Conservation (phyloP, 78 protist species). For the Speleostelium caveatum region DNA sequence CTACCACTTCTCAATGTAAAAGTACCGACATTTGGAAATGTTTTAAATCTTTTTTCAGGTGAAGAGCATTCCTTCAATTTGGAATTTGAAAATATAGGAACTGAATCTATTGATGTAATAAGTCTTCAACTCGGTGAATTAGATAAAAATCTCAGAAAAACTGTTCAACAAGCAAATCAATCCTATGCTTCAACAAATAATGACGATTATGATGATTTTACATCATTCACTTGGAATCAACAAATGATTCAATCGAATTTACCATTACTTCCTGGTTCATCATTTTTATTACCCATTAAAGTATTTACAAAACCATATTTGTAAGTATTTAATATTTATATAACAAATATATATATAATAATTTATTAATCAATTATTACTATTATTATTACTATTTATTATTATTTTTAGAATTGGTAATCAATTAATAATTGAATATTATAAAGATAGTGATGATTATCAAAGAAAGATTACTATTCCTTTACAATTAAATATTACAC, state of each 20-base stretch:
- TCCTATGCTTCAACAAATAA: neutral
- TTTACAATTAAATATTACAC: conserved; percentile 12
- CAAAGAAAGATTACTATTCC: conserved; percentile 53
- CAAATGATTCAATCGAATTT: neutral
- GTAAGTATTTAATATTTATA: too few relatives aligned
- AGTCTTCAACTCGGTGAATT: conserved; percentile 6
- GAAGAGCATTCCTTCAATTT: conserved; percentile 6
- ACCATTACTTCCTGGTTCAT: conserved; percentile 50
- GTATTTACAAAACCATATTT: conserved; percentile 29
- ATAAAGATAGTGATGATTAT: neutral
- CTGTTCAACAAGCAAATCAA: neutral
- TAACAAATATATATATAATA: conserved; percentile 26
- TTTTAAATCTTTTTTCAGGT: conserved; percentile 39
- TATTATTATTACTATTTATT: too few relatives aligned
- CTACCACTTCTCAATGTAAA: conserved; percentile 24
- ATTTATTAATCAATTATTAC: too few relatives aligned
- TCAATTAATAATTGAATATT: neutral
- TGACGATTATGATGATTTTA: conserved; percentile 32
- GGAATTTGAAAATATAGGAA: conserved; percentile 48
- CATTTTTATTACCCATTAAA: conserved; percentile 32
- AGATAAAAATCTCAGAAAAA: conserved; percentile 29
- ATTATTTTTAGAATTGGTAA: too few relatives aligned
- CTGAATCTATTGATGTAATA: conserved; percentile 13
- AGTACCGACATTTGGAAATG: conserved; percentile 29
- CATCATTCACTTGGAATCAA: conserved; percentile 29